Evolutionary conservation across 257 asterid species (phyloP), one percentile per base, ranked within the genome.

Genomic region (Agastache rugosa): DNA sequence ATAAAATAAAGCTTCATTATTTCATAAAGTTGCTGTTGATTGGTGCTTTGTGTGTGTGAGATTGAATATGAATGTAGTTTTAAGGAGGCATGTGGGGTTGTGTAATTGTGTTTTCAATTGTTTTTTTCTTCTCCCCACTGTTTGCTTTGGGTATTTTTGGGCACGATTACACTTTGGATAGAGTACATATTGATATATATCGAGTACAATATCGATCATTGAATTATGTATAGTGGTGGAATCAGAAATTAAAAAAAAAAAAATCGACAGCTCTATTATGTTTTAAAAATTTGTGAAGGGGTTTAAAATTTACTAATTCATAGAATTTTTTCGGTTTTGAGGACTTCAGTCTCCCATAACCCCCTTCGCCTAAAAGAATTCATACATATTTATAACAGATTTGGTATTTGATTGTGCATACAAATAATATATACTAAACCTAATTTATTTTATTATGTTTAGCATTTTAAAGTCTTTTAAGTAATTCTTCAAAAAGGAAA

Each of bases 1-100:
- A 71, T 17, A 72, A 50, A 62, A 6, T 56, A 51, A 70, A 68
- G 44, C 45, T 54, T 69, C 59, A 6, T 25, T 42, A 29, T 67
- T 45, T 11, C 8, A 29, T 67, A 55, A 67, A 66, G 60, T 67
- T 51, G 63, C 10, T 5, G 22, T 53, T 54, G 25, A 54, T 54
- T 69, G 65, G 64, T 42, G 45, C 64, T 25, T 45, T 20, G 37
- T 23, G 47, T 53, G 63, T 20, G 17, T 10, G 68, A 71, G 19
- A 22, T 72, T 42, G 59, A 42, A 55, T 22, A 14, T 6, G 23
- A 20, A 58, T 54, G 47, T n/a, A 67, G 25, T 15, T 42, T 50
- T 7, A 35, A 51, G 41, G 63, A 23, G 59, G 20, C 68, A 22
- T 34, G 68, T 59, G 47, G 31, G 76, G 48, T 15, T 37, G 15